Conservation (phyloP, 129 eudicot species). For the Flaveria linearis region DNA sequence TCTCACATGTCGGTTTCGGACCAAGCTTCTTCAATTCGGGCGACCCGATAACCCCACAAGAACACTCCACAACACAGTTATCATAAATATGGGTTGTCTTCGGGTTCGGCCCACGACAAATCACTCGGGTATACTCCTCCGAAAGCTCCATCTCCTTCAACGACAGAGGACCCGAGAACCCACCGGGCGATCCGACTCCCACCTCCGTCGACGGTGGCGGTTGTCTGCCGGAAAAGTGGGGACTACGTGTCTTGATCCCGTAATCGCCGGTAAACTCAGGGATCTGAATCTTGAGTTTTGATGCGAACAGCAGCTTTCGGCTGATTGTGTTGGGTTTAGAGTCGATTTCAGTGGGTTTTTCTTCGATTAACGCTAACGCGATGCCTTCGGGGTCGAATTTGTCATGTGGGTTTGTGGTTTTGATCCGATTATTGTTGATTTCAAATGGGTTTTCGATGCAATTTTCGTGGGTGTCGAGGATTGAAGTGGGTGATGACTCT, state of each 20-base stretch:
- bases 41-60: constrained; percentile 52
- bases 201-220: no score
- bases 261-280: constrained; percentile 66
- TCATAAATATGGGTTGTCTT: constrained; percentile 75
- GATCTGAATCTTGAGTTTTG: constrained; percentile 71
- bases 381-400: constrained; percentile 55
- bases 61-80: constrained; percentile 72
- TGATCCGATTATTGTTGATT: constrained; percentile 16
- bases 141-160: constrained; percentile 75
- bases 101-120: constrained; percentile 75
- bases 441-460: constrained; percentile 51
- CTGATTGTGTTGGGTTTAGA: constrained; percentile 35
- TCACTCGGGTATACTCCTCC: constrained; percentile 82
- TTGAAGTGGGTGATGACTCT: constrained; percentile 72
- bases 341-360: constrained; percentile 33
- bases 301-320: constrained; percentile 53
- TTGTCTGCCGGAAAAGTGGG: constrained; percentile 38
- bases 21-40: constrained; percentile 45
- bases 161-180: constrained; percentile 38
- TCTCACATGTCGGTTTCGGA: constrained; percentile 53
- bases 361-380: constrained; percentile 56
- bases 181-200: constrained; percentile 40
- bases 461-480: constrained; percentile 48
- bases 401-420: constrained; percentile 32
- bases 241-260: constrained; percentile 63